Evolutionary conservation across 1,284 basidiomycete genomes (phyloP), one percentile per base, ranked within the genome.

Genomic region (Ceratobasidium sp.): DNA sequence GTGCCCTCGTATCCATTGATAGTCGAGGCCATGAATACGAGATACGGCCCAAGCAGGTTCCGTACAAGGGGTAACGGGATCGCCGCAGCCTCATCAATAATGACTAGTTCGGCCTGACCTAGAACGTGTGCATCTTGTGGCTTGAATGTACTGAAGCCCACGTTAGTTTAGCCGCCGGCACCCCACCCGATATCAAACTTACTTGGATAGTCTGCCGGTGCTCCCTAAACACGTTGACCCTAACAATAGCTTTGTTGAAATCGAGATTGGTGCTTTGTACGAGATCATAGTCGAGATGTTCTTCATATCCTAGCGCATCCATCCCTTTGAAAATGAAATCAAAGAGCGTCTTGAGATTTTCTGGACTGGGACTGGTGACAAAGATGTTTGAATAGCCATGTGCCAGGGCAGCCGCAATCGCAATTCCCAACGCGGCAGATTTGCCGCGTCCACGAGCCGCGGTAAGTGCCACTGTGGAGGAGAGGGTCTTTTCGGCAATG

Each of bases 1-100:
- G 97, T 99, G 22, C 97, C 97, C 82, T 99, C 97, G 80, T 99
- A 99, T 50, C 97, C 97, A 77, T 98, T 98, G 82, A 99, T 96
- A 1, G 97, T 99, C 20, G 94, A 97, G 0, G 95, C 93, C 85
- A 99, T 90, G 83, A 99, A 98, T 58, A 99, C 95, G 47, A 98
- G 91, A 80, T 99, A 99, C 0, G 96, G 96, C 0, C 97, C 97
- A 72, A 99, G 89, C 70, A 99, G 89, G 75, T 94, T 94, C 72
- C 92, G 89, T 20, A 99, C 96, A 27, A 98, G 87, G 3, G 96
- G 94, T 13, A 99, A 86, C 0, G 97, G 97, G 70, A 99, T 98
- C 17, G 97, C 97, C 5, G 97, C 97, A 2, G 96, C 97, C 80
- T 99, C 97, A 75, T 99, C 97, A 71, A 99, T 97, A 74, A 99